A percentile compares a stretch with the other conserved stretches of the same genome.
Conservation (phyloP, 2,329 filamentous ascomycete species). For the Epichloe sp. region DNA sequence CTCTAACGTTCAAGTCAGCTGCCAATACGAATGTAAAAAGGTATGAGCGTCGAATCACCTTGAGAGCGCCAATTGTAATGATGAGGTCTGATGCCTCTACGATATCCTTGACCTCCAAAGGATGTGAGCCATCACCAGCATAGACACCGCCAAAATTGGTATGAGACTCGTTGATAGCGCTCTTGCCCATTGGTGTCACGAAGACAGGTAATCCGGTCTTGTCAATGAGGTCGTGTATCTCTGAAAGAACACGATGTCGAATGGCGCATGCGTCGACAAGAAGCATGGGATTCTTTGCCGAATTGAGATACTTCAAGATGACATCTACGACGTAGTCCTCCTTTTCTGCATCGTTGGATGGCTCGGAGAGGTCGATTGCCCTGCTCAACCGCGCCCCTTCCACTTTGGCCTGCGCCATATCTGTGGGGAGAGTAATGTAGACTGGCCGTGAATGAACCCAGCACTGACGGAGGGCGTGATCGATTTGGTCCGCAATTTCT, state of each 20-base stretch:
- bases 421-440: constrained; percentile 72
- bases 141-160: constrained; percentile 76
- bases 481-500: constrained; percentile 63
- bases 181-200: constrained; percentile 84
- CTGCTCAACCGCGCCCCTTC: constrained; percentile 60
- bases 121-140: constrained; percentile 61
- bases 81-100: constrained; percentile 61
- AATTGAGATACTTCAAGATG: constrained; percentile 58
- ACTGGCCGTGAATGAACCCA: constrained; percentile 64
- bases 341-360: constrained; percentile 52
- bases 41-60: constrained; percentile 15
- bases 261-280: constrained; percentile 76
- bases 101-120: constrained; percentile 44
- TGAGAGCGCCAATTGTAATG: constrained; percentile 54
- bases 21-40: not conserved
- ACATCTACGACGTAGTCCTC: constrained; percentile 77
- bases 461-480: constrained; percentile 63
- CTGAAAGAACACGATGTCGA: constrained; percentile 58
- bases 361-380: constrained; percentile 53
- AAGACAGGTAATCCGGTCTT: constrained; percentile 69
- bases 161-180: constrained; percentile 64
- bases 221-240: constrained; percentile 59
- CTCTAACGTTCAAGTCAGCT: constrained; percentile 28
- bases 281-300: constrained; percentile 62
- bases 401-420: constrained; percentile 65